Percentiles rank a stretch among this genome's conserved stretches.
Evolutionary conservation across 371 early-diverging fungal genomes (phyloP).

Genomic region (Rhizopus sp.): DNA sequence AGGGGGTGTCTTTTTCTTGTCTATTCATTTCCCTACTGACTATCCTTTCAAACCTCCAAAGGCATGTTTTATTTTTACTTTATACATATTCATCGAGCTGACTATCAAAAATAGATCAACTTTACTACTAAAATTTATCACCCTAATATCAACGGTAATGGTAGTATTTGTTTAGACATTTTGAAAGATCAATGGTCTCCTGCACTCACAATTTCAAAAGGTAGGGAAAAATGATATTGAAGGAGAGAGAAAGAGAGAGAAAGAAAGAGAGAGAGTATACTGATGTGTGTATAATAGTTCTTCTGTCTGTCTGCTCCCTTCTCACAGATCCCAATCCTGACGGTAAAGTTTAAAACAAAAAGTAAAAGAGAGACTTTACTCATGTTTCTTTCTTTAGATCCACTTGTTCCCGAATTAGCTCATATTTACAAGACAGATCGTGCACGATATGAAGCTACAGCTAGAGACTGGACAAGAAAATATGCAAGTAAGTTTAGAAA

Average conservation of each 20-base stretch:
- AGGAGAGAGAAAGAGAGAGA: too few relatives aligned
- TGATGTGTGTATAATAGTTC: conserved; percentile 53
- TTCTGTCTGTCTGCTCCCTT: conserved; percentile 96
- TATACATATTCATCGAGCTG: background rate
- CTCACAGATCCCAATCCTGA: conserved; percentile 99
- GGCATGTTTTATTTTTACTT: conserved; percentile 35
- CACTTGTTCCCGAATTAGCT: conserved; percentile 97
- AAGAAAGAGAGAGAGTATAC: background rate
- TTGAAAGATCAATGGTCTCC: conserved; percentile 99
- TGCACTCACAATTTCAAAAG: conserved; percentile 97
- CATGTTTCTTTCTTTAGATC: conserved; percentile 53
- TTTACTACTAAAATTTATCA: conserved; percentile 98
- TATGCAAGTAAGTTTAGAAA: conserved; percentile 66
- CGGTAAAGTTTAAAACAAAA: conserved; percentile 30
- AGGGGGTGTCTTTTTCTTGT: conserved; percentile 96
- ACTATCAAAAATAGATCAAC: conserved; percentile 62
- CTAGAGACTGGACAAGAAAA: conserved; percentile 94
- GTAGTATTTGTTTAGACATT: conserved; percentile 98
- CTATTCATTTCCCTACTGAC: conserved; percentile 98
- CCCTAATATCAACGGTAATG: conserved; percentile 99
- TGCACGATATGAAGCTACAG: conserved; percentile 83
- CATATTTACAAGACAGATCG: conserved; percentile 96
- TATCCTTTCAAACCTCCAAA: conserved; percentile 99
- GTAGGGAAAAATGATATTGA: conserved; percentile 28
- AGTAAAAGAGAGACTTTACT: background rate